Conservation (phyloP, 176 grass and related monocot species). For the Oryza glaberrima region DNA sequence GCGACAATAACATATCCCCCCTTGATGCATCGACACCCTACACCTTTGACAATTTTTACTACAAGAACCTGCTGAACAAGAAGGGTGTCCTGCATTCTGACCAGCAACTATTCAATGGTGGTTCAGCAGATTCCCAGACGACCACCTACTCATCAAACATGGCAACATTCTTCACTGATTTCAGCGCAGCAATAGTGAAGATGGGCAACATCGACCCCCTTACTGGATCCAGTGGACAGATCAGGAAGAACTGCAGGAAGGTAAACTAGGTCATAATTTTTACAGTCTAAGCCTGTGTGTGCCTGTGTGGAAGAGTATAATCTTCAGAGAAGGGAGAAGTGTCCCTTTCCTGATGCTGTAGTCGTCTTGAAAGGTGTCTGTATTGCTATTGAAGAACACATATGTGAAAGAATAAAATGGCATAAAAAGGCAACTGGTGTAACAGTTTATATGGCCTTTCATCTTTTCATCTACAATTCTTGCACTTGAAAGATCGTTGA, state of each 20-base stretch:
- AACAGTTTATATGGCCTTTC: slow-evolving; percentile 20
- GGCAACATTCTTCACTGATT: slow-evolving; percentile 38
- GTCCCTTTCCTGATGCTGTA: slow-evolving; percentile 1
- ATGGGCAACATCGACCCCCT: slow-evolving; percentile 59
- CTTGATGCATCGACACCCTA: slow-evolving; percentile 46
- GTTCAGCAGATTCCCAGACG: slow-evolving; percentile 36
- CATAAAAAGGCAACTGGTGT: not conserved
- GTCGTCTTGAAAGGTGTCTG: not conserved
- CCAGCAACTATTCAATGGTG: slow-evolving; percentile 61
- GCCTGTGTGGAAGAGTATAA: not conserved
- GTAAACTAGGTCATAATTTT: slow-evolving; percentile 19
- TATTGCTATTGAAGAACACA: not conserved
- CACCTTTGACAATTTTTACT: slow-evolving; percentile 51
- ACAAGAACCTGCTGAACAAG: slow-evolving; percentile 38
- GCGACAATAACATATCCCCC: slow-evolving; percentile 59
- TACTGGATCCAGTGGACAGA: slow-evolving; percentile 51
- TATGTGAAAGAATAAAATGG: slow-evolving; percentile 18
- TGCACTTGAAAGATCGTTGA: not conserved
- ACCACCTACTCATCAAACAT: slow-evolving; percentile 35
- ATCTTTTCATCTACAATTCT: not conserved
- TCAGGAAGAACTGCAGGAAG: slow-evolving; percentile 33
- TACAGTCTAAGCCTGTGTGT: too few species aligned
- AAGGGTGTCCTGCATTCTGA: slow-evolving; percentile 62
- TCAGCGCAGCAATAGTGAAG: slow-evolving; percentile 52
- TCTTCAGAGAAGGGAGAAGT: slow-evolving; percentile 31